Evolutionary conservation across 2,329 filamentous ascomycete species (phyloP).

Genomic region (Fusarium proliferatum): DNA sequence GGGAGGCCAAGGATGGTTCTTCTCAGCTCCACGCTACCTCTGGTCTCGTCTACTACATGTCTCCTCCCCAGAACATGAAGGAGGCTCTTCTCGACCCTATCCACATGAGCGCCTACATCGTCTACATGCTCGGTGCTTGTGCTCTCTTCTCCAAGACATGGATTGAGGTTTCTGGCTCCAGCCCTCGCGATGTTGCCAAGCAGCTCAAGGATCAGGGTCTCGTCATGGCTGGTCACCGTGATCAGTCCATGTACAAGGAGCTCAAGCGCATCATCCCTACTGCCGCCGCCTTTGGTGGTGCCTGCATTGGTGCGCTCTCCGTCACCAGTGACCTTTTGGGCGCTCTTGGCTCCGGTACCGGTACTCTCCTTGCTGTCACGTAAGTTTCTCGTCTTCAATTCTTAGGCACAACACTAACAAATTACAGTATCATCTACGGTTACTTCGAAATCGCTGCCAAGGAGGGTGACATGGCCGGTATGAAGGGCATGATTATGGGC

Average conservation of each 20-base stretch:
- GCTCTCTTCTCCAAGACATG: conserved; percentile 99
- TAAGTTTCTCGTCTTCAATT: conserved; percentile 66
- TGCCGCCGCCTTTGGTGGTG: conserved; percentile 96
- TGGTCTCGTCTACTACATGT: conserved; percentile 99
- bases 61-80: conserved; percentile 95
- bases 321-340: conserved; percentile 96
- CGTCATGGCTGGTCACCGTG: conserved; percentile 99
- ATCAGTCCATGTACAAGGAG: conserved; percentile 99
- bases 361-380: conserved; percentile 98
- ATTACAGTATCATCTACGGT: conserved; percentile 92
- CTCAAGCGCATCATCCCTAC: conserved; percentile 99
- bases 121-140: conserved; percentile 98
- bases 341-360: conserved; percentile 94
- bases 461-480: conserved; percentile 91
- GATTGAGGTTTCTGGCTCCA: conserved; percentile 99
- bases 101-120: conserved; percentile 94
- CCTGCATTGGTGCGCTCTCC: conserved; percentile 97
- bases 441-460: conserved; percentile 99
- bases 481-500: conserved; percentile 79
- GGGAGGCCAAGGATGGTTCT: conserved; percentile 96
- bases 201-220: conserved; percentile 99
- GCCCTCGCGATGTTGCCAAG: conserved; percentile 98
- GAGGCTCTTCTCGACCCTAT: conserved; percentile 97
- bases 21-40: conserved; percentile 94
- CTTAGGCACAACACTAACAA: conserved; percentile 46